A percentile compares a stretch with the other conserved stretches of the same genome.
Evolutionary conservation across 768 basidiomycete species (phyloP).

Genomic region (Mycena galericulata): DNA sequence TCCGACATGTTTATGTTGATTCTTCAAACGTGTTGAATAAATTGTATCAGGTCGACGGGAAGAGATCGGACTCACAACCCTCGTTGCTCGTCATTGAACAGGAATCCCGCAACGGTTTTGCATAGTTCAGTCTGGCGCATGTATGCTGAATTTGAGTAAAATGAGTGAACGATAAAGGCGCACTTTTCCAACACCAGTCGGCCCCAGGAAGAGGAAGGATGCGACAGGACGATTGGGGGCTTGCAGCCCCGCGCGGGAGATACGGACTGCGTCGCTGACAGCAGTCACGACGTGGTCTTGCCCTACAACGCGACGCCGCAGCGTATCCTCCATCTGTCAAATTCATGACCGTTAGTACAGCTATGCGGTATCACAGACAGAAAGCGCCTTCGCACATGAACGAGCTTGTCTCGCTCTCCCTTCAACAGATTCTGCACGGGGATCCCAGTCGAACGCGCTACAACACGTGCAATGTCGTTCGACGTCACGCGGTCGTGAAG

Average conservation of each 20-base stretch:
- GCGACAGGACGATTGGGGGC: conserved; percentile 92
- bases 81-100: conserved; percentile 90
- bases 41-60: not conserved
- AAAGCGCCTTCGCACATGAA: conserved; percentile 68
- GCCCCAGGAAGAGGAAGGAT: conserved; percentile 91
- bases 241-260: conserved; percentile 92
- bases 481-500: conserved; percentile 89
- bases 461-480: conserved; percentile 90
- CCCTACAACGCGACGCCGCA: conserved; percentile 84
- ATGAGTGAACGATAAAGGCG: conserved; percentile 7
- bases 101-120: conserved; percentile 88
- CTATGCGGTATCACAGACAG: not conserved
- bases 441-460: conserved; percentile 90
- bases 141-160: not conserved
- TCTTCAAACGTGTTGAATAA: conserved; percentile 48
- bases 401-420: conserved; percentile 90
- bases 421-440: conserved; percentile 90
- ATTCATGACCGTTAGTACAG: conserved; percentile 7
- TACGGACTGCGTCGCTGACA: conserved; percentile 90
- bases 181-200: conserved; percentile 89
- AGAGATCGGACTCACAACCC: conserved; percentile 71
- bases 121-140: conserved; percentile 81
- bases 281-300: conserved; percentile 91
- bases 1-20: conserved; percentile 98
- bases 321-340: conserved; percentile 85